Evolutionary conservation across 208 protist species (phyloP).

Genomic region (Plasmodiophora brassicae): DNA sequence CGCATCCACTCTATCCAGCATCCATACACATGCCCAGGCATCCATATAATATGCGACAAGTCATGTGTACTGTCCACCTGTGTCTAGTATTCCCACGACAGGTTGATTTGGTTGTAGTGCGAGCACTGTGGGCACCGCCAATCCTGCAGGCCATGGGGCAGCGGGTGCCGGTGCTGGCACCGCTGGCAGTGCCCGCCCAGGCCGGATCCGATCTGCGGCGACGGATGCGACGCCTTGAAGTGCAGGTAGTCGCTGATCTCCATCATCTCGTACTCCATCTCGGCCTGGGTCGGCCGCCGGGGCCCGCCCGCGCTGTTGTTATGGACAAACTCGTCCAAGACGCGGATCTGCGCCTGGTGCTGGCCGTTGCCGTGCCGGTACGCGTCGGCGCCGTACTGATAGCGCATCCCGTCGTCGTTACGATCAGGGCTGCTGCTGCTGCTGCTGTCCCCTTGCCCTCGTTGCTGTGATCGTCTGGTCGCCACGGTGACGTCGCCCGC

Average conservation of each 20-base stretch:
- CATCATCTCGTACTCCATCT: background rate
- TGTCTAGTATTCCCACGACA: background rate
- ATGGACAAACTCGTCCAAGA: slow-evolving; percentile 2
- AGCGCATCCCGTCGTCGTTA: no score
- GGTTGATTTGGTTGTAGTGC: slow-evolving; percentile 9
- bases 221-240: background rate
- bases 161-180: background rate
- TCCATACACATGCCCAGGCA: no score
- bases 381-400: no score
- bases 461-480: no score
- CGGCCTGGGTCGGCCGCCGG: background rate
- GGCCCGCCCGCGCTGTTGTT: background rate
- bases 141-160: background rate
- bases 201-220: background rate
- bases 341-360: background rate
- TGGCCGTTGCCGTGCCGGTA: no score
- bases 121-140: background rate
- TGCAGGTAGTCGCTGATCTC: background rate
- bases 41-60: no score
- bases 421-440: no score
- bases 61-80: no score
- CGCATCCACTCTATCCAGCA: no score
- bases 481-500: no score
- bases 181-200: background rate
- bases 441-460: no score